Base-by-base conservation (phyloP, 2,329 filamentous ascomycete species). In the Colletotrichum tabaci region DNA sequence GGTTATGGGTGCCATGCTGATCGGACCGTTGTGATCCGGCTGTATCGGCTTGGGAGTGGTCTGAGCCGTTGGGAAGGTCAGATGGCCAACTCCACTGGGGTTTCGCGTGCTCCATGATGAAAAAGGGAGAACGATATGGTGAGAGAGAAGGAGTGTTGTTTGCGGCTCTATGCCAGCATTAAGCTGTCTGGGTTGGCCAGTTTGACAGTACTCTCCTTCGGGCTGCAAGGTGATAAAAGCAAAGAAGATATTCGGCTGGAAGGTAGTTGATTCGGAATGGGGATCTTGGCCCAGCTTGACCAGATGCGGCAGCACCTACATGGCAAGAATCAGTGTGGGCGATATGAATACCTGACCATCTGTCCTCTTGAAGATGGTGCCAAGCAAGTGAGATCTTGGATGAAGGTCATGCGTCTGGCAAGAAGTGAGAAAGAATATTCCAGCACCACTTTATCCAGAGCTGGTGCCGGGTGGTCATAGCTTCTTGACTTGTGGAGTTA, bases 361-460 rank as follows among this genome's bases (percentile, higher is more conserved):
- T 64, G 66, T 69, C 69, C 66, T 72, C 64, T 60, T 15, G 47
- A 21, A 49, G 13, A 64, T 30, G 38, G 57, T 40, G 68, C 66
- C 40, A 69, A 60, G 66, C 53, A 30, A 40, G 35, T 47, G 21
- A 21, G 8, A 35, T 64, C 47, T 42, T 53, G 60, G 38, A 50
- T 46, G 53, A 55, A 66, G 40, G 47, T 44, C 63, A 50, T n/a
- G 38, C 23, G 40, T 38, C 30, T 21, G 23, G 10, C 18, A 23
- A 18, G 13, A 12, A 16, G 30, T 23, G n/a, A 26, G 50, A 64
- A 69, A 72, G 69, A 72, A 72, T 69, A 69, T 72, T 72, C 66
- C 65, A 69, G 66, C 66, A 56, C 65, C 68, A 64, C 69, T 72
- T 72, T 72, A 72, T 69, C 47, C 44, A 56, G 38, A 69, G 65